Percentiles rank a stretch among this genome's conserved stretches.
These are phyloP conservation scores for Immersiella caudata DNA, from an alignment of 495 filamentous ascomycete species.

Conservation along the genomic window DNA sequence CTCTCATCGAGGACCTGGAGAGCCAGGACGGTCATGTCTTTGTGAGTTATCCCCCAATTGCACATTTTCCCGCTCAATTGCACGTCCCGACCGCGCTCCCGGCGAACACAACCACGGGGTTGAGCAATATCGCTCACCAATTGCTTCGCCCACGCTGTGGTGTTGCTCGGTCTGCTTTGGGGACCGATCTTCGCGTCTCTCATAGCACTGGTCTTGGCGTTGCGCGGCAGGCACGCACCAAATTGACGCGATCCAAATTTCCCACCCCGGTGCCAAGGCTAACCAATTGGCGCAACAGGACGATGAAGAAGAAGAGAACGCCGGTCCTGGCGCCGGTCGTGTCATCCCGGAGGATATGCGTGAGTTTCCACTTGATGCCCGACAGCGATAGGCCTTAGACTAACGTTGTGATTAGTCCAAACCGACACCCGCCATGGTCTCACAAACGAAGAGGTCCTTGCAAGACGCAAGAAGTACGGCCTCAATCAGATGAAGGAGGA, in stretches of 20 bases:
- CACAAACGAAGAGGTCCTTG: conserved; percentile 65
- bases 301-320: conserved; percentile 60
- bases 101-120: neutral
- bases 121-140: neutral
- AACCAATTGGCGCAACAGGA: conserved; percentile 18
- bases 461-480: conserved; percentile 77
- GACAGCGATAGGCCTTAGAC: neutral
- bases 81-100: neutral
- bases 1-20: conserved; percentile 81
- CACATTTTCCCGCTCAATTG: neutral
- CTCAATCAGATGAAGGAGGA: conserved; percentile 88
- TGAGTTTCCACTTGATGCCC: conserved; percentile 10
- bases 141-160: neutral
- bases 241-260: neutral
- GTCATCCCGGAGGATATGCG: conserved; percentile 63
- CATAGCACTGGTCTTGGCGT: neutral
- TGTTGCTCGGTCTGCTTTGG: neutral
- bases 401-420: conserved; percentile 37
- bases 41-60: conserved; percentile 30
- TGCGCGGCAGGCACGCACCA: neutral
- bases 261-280: conserved; percentile 9
- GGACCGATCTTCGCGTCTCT: conserved; percentile 3
- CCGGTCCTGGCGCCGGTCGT: conserved; percentile 52
- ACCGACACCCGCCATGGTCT: conserved; percentile 74
- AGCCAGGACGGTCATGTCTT: conserved; percentile 66